Conservation (phyloP, 2,329 filamentous ascomycete species). For the Chaetomiaceae sp. region DNA sequence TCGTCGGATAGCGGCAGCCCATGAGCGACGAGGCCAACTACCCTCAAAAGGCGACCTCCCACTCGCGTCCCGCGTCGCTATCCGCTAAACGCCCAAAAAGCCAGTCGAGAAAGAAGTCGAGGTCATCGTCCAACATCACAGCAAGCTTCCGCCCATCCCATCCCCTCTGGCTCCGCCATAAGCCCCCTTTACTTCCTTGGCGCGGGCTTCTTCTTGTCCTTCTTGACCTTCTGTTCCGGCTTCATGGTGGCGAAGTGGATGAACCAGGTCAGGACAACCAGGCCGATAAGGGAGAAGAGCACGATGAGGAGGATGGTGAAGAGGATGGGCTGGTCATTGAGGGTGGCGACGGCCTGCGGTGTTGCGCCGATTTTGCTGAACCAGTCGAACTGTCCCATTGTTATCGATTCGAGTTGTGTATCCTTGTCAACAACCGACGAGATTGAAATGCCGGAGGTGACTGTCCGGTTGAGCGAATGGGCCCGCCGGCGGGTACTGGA, state of each 20-base stretch:
- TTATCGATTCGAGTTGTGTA: not conserved
- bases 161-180: not conserved
- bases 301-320: slow-evolving; percentile 53
- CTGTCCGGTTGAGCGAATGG: not conserved
- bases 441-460: too few species aligned
- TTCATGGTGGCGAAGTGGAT: slow-evolving; percentile 56
- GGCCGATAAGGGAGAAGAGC: slow-evolving; percentile 42
- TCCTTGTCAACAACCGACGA: too few species aligned
- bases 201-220: slow-evolving; percentile 38
- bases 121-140: too few species aligned
- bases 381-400: slow-evolving; percentile 53
- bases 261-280: slow-evolving; percentile 47
- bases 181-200: slow-evolving; percentile 23
- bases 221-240: slow-evolving; percentile 53
- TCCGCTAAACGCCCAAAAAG: too few species aligned
- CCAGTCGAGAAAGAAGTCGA: not conserved
- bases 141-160: too few species aligned
- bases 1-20: too few species aligned
- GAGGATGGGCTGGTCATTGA: slow-evolving; percentile 56
- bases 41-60: too few species aligned
- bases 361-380: slow-evolving; percentile 52
- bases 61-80: too few species aligned
- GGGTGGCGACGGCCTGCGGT: slow-evolving; percentile 49
- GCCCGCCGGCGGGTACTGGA: slow-evolving; percentile 2
- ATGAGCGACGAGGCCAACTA: too few species aligned